Evolutionary conservation across 176 grass and related monocot species (phyloP), one percentile per base, ranked within the genome.

Genomic region (Leersia perrieri): DNA sequence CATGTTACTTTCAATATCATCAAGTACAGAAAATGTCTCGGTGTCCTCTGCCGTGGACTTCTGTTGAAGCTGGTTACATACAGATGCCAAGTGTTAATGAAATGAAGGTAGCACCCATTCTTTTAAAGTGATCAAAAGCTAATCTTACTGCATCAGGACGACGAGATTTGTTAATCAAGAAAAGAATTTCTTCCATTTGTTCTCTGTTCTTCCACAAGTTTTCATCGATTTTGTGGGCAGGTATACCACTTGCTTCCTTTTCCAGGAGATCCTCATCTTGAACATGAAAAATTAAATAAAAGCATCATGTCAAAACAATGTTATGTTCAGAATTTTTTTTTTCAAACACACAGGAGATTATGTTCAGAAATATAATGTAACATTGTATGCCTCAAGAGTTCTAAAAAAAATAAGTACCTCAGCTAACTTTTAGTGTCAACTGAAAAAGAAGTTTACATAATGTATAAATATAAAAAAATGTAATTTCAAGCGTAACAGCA

Each of bases 191-290:
- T 89, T 99, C 97, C 78, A 99, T 93, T 49, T 95, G 89, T 83
- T 99, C 97, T 80, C 97, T 93, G 83, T 99, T 99, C 79, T 99
- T 99, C 97, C 97, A 99, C 89, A 99, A 87, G 78, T 99, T 99
- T 73, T 99, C 90, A 85, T 99, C 97, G 66, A 99, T 93, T 86
- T 99, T 99, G 61, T 91, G 90, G 27, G 89, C 84, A 90, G 91
- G 97, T 68, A 86, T 83, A 33, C 68, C 72, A 76, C 84, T 57
- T 55, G 85, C 89, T 90, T 99, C 93, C 82, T 79, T 80, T 77
- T 75, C 45, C 74, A 99, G 66, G 68, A 84, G 81, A 65, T 96
- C 80, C 78, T 99, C 97, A 65, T 63, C 97, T 99, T 90, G 12
- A 55, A 64, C 65, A 76, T 88, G 67, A 62, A 91, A 92, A 38